phyloP scores from a whole-genome alignment of 2,329 filamentous ascomycete genomes.

The Catunica adiposa region DNA sequence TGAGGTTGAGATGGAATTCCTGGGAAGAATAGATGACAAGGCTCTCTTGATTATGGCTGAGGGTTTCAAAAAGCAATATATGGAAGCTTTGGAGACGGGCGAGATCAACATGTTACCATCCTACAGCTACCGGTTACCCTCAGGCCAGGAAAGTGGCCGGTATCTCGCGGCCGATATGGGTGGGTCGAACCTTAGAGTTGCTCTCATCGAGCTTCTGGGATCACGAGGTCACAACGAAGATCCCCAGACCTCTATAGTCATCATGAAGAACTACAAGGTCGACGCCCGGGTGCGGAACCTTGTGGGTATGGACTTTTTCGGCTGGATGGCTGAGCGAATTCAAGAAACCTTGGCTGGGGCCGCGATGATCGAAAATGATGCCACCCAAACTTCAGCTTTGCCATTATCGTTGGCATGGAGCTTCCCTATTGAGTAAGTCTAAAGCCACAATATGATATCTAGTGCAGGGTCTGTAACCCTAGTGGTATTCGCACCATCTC shows the following conservation, averaged over 20 bases:
- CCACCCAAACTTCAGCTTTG: constrained; percentile 28
- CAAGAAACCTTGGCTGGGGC: constrained; percentile 33
- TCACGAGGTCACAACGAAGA: constrained; percentile 32
- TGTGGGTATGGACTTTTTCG: constrained; percentile 44
- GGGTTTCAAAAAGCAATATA: constrained; percentile 38
- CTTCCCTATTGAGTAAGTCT: constrained; percentile 49
- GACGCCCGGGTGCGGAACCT: constrained; percentile 37
- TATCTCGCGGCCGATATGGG: constrained; percentile 52
- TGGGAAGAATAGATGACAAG: constrained; percentile 29
- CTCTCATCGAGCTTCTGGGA: constrained; percentile 38
- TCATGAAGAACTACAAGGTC: constrained; percentile 40
- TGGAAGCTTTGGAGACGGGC: constrained; percentile 34
- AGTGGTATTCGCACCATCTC: constrained; percentile 1
- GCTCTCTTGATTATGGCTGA: constrained; percentile 31
- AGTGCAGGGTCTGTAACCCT: neutral
- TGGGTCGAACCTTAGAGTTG: constrained; percentile 49
- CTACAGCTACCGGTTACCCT: constrained; percentile 47
- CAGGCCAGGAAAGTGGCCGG: constrained; percentile 40
- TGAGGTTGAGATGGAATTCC: constrained; percentile 37
- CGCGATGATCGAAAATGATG: neutral
- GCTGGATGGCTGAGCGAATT: constrained; percentile 50
- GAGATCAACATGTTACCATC: constrained; percentile 47
- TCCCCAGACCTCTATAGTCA: constrained; percentile 16
- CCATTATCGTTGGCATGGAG: constrained; percentile 51
- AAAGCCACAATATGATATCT: neutral